phyloP scores from a whole-genome alignment of 257 asterid genomes.

The Mitragyna speciosa region DNA sequence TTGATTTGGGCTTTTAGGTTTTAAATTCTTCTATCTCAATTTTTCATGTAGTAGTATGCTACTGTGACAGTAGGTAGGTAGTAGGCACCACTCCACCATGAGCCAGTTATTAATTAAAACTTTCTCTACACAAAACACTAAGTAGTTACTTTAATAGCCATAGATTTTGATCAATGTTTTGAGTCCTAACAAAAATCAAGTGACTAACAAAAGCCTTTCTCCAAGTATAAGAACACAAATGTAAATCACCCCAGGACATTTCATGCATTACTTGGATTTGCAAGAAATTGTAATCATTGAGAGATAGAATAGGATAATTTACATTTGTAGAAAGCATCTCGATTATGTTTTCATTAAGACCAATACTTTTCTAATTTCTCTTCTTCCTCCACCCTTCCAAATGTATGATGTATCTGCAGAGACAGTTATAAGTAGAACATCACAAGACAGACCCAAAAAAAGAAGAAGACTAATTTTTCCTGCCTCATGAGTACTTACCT shows the following conservation, averaged over 20 bases:
- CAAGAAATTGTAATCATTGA: background rate
- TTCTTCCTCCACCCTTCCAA: slow-evolving; percentile 87
- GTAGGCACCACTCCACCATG: background rate
- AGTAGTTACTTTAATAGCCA: background rate
- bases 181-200: background rate
- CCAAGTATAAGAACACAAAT: slow-evolving; percentile 4
- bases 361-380: slow-evolving; percentile 83
- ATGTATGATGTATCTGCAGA: slow-evolving; percentile 83
- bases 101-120: background rate
- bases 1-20: too few relatives aligned
- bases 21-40: too few relatives aligned
- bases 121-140: background rate
- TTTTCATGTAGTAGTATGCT: too few relatives aligned
- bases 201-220: background rate
- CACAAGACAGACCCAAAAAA: background rate
- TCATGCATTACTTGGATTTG: slow-evolving; percentile 1
- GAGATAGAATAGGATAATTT: background rate
- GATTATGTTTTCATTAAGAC: slow-evolving; percentile 37
- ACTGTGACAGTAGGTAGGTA: too few relatives aligned
- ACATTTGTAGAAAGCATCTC: background rate
- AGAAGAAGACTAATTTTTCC: background rate
- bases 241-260: background rate
- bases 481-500: slow-evolving; percentile 45
- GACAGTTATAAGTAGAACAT: background rate
- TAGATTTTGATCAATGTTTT: background rate